Conservation (phyloP, 108 stramenopile genomes). For the Fistulifera pelliculosa region DNA sequence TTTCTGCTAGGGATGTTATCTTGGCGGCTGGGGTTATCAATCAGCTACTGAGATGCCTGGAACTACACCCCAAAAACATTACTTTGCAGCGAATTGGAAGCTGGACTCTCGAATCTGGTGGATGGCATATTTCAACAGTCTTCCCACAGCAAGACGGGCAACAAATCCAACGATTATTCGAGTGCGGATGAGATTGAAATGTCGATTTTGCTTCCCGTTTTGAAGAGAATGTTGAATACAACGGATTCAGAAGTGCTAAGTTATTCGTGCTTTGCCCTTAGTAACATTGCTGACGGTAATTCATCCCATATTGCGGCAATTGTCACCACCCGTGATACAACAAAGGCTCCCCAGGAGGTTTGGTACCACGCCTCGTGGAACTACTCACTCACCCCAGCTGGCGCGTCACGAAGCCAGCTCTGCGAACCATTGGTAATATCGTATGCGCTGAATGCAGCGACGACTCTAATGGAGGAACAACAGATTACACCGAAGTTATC, state of each 20-base stretch:
- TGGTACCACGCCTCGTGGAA: conserved; percentile 90
- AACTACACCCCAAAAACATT: conserved; percentile 46
- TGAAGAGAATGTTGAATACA: conserved; percentile 66
- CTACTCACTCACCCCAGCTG: conserved; percentile 78
- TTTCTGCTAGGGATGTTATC: conserved; percentile 72
- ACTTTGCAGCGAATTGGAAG: conserved; percentile 66
- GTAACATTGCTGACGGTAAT: conserved; percentile 92
- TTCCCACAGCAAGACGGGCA: conserved; percentile 13
- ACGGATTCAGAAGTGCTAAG: conserved; percentile 87
- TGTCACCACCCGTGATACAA: conserved; percentile 46
- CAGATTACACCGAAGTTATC: conserved; percentile 92
- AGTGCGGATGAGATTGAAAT: conserved; percentile 79
- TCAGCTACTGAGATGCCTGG: conserved; percentile 58
- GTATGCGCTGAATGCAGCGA: conserved; percentile 94
- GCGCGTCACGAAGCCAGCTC: conserved; percentile 91
- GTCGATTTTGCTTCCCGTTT: conserved; percentile 60
- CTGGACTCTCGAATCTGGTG: conserved; percentile 72
- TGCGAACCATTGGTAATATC: conserved; percentile 93
- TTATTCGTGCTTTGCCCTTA: conserved; percentile 93
- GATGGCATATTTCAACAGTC: conserved; percentile 58
- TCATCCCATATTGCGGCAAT: conserved; percentile 88
- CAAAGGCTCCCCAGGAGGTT: conserved; percentile 37
- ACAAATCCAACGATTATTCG: conserved; percentile 25
- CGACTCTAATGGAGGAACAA: conserved; percentile 29
- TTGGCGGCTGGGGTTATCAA: conserved; percentile 74